phyloP scores from a whole-genome alignment of 108 stramenopile genomes.

The Nannochloropsis salina region DNA sequence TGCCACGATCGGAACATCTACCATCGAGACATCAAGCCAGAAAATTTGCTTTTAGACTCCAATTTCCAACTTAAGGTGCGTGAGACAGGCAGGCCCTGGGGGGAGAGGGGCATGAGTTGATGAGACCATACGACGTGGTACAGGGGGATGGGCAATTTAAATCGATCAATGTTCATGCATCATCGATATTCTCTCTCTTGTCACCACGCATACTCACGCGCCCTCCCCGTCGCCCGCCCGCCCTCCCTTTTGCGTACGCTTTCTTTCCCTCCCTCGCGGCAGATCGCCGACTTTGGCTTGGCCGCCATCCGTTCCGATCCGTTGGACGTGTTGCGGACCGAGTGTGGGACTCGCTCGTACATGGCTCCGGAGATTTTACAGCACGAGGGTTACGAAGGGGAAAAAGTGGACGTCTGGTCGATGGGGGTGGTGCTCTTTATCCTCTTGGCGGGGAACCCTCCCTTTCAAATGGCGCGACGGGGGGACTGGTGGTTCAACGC shows the following conservation, averaged over 20 bases:
- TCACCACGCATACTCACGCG: not conserved
- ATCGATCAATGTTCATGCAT: not conserved
- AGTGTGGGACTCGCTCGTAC: slow-evolving; percentile 57
- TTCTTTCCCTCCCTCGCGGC: not conserved
- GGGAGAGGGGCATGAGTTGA: not conserved
- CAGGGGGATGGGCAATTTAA: not conserved
- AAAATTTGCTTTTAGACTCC: slow-evolving; percentile 49
- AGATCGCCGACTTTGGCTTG: slow-evolving; percentile 55
- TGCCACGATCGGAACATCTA: slow-evolving; percentile 49
- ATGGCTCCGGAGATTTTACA: slow-evolving; percentile 54
- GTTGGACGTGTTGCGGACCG: slow-evolving; percentile 28
- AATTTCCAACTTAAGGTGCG: slow-evolving; percentile 42
- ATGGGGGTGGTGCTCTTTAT: slow-evolving; percentile 59
- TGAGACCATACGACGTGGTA: not conserved
- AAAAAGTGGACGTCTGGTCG: slow-evolving; percentile 56
- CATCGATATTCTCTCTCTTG: not conserved
- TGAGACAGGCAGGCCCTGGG: not conserved
- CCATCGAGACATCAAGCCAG: slow-evolving; percentile 54
- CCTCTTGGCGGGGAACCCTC: slow-evolving; percentile 58
- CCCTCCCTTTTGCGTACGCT: not conserved
- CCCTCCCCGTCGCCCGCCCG: not conserved
- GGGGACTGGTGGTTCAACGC: slow-evolving; percentile 57
- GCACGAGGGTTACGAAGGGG: slow-evolving; percentile 42
- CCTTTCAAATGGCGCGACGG: slow-evolving; percentile 51
- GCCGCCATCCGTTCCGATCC: slow-evolving; percentile 51